These are phyloP conservation scores for Orbilia brochopaga DNA, from an alignment of 2,329 filamentous ascomycete species.

Conservation along the genomic window DNA sequence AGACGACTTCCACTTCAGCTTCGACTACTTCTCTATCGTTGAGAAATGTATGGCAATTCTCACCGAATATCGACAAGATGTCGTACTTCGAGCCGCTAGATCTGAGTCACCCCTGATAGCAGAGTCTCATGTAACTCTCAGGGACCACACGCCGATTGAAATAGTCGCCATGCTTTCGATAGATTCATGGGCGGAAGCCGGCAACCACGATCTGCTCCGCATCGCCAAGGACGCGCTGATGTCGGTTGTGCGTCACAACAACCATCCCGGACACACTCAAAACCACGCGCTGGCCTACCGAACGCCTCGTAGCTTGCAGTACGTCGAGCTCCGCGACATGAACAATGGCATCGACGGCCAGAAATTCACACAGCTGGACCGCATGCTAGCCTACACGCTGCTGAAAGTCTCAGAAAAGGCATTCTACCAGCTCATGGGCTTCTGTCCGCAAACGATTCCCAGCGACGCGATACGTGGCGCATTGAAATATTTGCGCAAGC, in stretches of 20 bases:
- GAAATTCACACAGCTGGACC: background rate
- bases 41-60: conserved; percentile 13
- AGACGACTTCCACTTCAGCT: conserved; percentile 23
- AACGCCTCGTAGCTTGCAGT: background rate
- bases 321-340: conserved; percentile 3
- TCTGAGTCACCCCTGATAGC: background rate
- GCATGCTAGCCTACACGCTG: background rate
- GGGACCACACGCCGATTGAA: background rate
- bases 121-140: background rate
- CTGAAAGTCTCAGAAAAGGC: background rate
- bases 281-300: conserved; percentile 3
- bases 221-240: background rate
- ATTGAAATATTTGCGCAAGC: background rate
- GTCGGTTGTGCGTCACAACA: conserved; percentile 1
- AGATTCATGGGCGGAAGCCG: background rate
- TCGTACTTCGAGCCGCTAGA: background rate
- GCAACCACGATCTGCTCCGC: background rate
- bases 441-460: background rate
- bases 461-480: background rate
- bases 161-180: background rate
- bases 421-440: background rate
- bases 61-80: background rate
- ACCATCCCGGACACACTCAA: background rate
- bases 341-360: background rate
- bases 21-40: conserved; percentile 19